These are phyloP conservation scores for Conticribra weissflogii DNA, from an alignment of 108 stramenopile species.

Conservation along the genomic window DNA sequence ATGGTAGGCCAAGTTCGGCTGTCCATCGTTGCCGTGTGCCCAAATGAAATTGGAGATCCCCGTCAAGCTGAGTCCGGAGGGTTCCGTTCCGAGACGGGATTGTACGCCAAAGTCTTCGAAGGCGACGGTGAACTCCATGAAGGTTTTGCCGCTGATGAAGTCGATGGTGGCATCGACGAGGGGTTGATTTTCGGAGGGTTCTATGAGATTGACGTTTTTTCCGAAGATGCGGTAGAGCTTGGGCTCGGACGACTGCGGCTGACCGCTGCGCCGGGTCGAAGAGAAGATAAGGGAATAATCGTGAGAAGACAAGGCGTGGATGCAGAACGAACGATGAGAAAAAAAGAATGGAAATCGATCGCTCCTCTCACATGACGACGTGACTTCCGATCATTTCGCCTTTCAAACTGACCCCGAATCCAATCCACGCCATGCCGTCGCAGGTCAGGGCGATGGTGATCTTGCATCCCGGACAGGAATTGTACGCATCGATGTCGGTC, in stretches of 20 bases:
- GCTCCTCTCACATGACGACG: conserved; percentile 30
- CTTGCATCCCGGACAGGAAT: conserved; percentile 22
- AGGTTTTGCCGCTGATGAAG: conserved; percentile 29
- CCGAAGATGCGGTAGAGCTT: conserved; percentile 28
- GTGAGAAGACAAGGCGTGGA: background rate
- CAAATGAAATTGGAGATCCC: conserved; percentile 30
- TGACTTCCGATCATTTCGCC: conserved; percentile 37
- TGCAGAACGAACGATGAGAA: too few relatives aligned
- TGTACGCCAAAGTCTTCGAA: conserved; percentile 31
- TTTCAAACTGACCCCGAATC: conserved; percentile 25
- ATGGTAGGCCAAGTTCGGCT: conserved; percentile 32
- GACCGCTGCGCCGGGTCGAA: background rate
- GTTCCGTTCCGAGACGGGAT: conserved; percentile 13
- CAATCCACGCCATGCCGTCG: conserved; percentile 39
- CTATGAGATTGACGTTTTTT: conserved; percentile 14
- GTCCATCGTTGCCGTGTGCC: conserved; percentile 48
- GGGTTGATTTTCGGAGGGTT: conserved; percentile 5
- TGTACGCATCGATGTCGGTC: conserved; percentile 1
- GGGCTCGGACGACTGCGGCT: conserved; percentile 17
- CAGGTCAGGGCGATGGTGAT: conserved; percentile 32
- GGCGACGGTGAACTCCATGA: conserved; percentile 45
- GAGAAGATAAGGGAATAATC: background rate
- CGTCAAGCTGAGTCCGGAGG: conserved; percentile 12
- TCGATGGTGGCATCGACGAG: conserved; percentile 27
- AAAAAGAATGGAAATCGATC: too few relatives aligned